Conservation (phyloP, 805 yeast genomes). For the Wickerhamiella sorbophila region DNA sequence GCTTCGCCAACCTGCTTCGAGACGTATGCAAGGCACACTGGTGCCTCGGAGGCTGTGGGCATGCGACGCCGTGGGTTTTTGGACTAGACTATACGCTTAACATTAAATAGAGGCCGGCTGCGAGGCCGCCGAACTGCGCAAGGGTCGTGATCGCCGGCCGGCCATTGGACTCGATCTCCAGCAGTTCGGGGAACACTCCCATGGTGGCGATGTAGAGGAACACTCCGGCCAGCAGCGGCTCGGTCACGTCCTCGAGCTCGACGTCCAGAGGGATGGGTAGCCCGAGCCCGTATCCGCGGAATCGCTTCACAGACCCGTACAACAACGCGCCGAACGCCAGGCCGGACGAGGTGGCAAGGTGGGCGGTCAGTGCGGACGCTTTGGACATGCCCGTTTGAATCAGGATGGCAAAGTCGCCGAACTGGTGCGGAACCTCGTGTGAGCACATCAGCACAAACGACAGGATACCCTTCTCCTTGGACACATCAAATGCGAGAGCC, state of each 20-base stretch:
- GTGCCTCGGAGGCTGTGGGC: too few relatives aligned
- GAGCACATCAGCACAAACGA: constrained; percentile 57
- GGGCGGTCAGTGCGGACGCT: constrained; percentile 51
- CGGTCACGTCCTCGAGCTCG: constrained; percentile 41
- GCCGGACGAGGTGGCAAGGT: constrained; percentile 49
- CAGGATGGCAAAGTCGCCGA: constrained; percentile 65
- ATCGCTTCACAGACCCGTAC: constrained; percentile 3
- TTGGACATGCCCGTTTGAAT: constrained; percentile 56
- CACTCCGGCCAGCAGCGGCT: constrained; percentile 69
- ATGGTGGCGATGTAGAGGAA: constrained; percentile 59
- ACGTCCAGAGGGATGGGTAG: constrained; percentile 26
- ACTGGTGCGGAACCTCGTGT: constrained; percentile 72
- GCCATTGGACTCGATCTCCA: constrained; percentile 29
- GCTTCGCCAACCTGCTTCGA: too few relatives aligned
- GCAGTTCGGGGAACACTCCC: constrained; percentile 60
- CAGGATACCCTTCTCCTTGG: constrained; percentile 47
- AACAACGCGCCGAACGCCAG: constrained; percentile 48
- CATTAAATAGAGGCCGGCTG: constrained; percentile 47
- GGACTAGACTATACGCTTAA: constrained; percentile 22
- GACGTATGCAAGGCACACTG: too few relatives aligned
- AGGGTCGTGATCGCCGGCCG: constrained; percentile 30
- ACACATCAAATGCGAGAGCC: constrained; percentile 52
- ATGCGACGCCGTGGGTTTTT: too few relatives aligned
- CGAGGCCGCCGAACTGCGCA: constrained; percentile 35
- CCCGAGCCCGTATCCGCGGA: neutral